Evolutionary conservation across 768 basidiomycete species (phyloP).

Genomic region (Clavulina sp.): DNA sequence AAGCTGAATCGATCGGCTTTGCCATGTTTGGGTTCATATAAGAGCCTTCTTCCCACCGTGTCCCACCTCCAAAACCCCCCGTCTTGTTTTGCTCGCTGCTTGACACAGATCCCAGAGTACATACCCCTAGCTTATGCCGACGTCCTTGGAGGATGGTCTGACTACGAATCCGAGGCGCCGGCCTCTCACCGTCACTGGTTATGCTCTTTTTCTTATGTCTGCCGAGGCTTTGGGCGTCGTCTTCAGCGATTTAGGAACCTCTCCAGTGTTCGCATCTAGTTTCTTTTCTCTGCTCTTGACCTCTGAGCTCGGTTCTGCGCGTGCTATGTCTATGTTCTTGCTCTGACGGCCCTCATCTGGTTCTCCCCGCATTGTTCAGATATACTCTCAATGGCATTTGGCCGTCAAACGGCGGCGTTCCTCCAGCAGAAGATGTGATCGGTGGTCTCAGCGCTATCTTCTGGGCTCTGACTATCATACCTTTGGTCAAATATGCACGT

Average conservation of each 20-base stretch:
- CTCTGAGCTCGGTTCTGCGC: too few species aligned
- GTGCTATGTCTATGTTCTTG: too few species aligned
- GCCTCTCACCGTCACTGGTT: slow-evolving; percentile 9
- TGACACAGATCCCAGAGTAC: too few species aligned
- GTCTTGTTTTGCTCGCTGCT: too few species aligned
- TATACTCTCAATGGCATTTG: slow-evolving; percentile 53
- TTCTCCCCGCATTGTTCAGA: slow-evolving; percentile 32
- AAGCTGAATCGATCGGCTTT: too few species aligned
- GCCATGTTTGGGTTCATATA: too few species aligned
- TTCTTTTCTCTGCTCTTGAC: not conserved
- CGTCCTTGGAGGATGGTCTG: too few species aligned
- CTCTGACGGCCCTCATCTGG: too few species aligned
- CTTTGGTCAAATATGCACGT: slow-evolving; percentile 45
- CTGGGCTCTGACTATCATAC: slow-evolving; percentile 46
- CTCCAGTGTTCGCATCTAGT: slow-evolving; percentile 1
- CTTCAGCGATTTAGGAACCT: slow-evolving; percentile 25
- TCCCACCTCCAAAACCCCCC: too few species aligned
- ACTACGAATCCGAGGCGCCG: not conserved
- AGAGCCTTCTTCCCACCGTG: too few species aligned
- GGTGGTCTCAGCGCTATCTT: slow-evolving; percentile 46
- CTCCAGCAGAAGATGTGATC: slow-evolving; percentile 41
- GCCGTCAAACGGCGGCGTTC: slow-evolving; percentile 29
- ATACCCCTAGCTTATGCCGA: too few species aligned
- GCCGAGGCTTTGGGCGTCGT: slow-evolving; percentile 20
- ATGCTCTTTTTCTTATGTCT: not conserved